Conservation (phyloP, 2,329 filamentous ascomycete species). For the Trichoderma polysporum region DNA sequence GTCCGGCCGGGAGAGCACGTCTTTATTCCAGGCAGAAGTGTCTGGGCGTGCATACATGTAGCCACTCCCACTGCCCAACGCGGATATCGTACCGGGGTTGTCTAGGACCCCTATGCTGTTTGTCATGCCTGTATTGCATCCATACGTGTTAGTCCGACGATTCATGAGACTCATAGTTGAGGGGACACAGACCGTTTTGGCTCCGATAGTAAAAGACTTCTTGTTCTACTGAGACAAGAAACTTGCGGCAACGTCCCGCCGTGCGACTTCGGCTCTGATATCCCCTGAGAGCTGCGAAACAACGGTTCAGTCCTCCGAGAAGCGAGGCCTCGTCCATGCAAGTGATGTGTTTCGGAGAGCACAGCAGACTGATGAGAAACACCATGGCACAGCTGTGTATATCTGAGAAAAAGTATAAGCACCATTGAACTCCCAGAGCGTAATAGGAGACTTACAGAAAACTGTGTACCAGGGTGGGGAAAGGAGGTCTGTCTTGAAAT, state of each 20-base stretch:
- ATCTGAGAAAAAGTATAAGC: neutral
- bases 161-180: too few species aligned
- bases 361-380: neutral
- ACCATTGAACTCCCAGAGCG: neutral
- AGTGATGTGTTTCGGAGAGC: neutral
- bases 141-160: neutral
- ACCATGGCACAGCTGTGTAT: neutral
- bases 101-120: neutral
- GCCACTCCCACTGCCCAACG: neutral
- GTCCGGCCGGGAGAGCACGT: neutral
- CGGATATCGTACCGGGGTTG: neutral
- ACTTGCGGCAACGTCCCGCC: slow-evolving; percentile 2
- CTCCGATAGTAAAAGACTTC: neutral
- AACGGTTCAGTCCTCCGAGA: neutral
- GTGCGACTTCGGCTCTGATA: neutral
- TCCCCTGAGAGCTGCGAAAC: neutral
- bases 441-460: neutral
- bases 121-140: neutral
- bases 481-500: neutral
- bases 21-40: neutral
- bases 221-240: neutral
- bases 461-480: neutral
- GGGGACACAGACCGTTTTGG: neutral
- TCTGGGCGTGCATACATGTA: neutral
- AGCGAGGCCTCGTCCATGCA: neutral